These are phyloP conservation scores for Cladosporium sp. DNA, from an alignment of 2,329 filamentous ascomycete genomes.

Conservation along the genomic window DNA sequence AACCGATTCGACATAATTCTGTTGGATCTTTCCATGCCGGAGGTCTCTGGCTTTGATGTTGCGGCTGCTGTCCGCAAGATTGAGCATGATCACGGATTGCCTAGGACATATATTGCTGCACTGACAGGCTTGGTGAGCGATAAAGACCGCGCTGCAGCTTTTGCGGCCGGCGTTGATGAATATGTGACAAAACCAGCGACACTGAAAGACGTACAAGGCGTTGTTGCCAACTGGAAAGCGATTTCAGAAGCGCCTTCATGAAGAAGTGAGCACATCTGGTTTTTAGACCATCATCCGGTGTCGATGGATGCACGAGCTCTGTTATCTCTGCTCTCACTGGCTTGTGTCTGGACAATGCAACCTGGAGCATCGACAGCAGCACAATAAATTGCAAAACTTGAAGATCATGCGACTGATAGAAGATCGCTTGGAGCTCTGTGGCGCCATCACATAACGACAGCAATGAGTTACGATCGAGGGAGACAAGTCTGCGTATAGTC, in stretches of 20 bases:
- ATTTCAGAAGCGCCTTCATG: neutral
- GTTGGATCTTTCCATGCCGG: constrained; percentile 36
- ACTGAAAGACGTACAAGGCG: constrained; percentile 1
- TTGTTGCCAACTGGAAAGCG: neutral
- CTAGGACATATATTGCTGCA: constrained; percentile 18
- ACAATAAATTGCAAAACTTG: too few relatives aligned
- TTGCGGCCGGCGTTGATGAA: constrained; percentile 27
- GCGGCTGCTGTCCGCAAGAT: constrained; percentile 18
- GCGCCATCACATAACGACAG: too few relatives aligned
- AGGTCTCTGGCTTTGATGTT: constrained; percentile 23
- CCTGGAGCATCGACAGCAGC: too few relatives aligned
- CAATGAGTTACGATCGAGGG: too few relatives aligned
- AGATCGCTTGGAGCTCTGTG: too few relatives aligned
- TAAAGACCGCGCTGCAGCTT: constrained; percentile 25
- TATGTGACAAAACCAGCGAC: constrained; percentile 30
- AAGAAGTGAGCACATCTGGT: neutral
- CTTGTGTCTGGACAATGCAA: too few relatives aligned
- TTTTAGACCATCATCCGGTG: too few relatives aligned
- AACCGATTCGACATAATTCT: constrained; percentile 38
- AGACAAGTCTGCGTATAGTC: too few relatives aligned
- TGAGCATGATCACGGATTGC: constrained; percentile 11
- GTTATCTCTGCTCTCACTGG: too few relatives aligned
- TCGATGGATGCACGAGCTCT: too few relatives aligned
- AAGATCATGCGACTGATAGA: too few relatives aligned
- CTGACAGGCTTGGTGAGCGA: constrained; percentile 20